Evolutionary conservation across 2,329 filamentous ascomycete genomes (phyloP), one percentile per base, ranked within the genome.

Genomic region (Cercospora sp.): DNA sequence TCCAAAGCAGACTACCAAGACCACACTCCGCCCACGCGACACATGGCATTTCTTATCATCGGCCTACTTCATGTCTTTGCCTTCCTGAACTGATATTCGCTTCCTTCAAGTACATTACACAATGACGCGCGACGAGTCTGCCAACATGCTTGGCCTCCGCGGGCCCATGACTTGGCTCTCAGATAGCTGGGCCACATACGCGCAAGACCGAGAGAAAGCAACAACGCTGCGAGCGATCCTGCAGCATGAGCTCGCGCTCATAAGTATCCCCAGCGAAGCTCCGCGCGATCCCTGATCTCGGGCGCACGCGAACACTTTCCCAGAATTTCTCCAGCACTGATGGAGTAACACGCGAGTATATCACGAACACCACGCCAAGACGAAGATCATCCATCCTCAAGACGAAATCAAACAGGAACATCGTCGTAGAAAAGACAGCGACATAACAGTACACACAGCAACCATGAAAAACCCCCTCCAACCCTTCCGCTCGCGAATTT

Each of bases 61-160:
- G 20, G 5, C 12, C 7, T 28, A 31, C 30, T 16, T 7, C 13
- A 7, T 28, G 12, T 45, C 9, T 3, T n/a, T 10, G n/a, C 23
- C 36, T 30, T 48, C 20, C 42, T 5, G 3, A 45, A n/a, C 9
- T 53, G 40, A 33, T 2, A 0, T 48, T 28, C 26, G 16, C 60
- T 31, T 48, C 36, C 8, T 20, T n/a, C 61, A 20, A 59, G 45
- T 36, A 63, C 18, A 20, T 51, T 63, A 40, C 45, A 48, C 28
- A 33, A 48, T 63, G 61, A 63, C 61, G 61, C 61, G 42, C 61
- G 61, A 63, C 61, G 20, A 63, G 61, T 16, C 18, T 53, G 60
- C 60, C 42, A 48, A 63, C 55, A 26, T n/a, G 26, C 61, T 63
- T 63, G 61, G 61, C 61, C 31, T 40, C 61, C 61, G 61, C 61